Evolutionary conservation across 352 stramenopile genomes (phyloP).

Genomic region (Phytophthora syringae): DNA sequence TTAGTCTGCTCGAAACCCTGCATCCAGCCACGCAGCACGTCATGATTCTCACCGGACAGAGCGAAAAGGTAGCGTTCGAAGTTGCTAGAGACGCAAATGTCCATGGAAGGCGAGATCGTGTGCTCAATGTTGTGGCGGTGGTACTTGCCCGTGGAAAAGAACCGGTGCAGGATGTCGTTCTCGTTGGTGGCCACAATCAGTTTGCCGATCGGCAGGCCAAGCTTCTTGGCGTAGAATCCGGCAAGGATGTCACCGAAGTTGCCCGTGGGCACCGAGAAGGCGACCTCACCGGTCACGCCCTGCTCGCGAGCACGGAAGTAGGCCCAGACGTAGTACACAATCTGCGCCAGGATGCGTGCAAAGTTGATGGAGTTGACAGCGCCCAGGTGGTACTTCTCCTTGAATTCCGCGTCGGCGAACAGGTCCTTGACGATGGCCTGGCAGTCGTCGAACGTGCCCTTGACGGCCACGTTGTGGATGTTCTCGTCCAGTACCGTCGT

Average conservation of each 20-base stretch:
- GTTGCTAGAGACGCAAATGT: conserved; percentile 99
- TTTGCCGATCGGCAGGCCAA: conserved; percentile 95
- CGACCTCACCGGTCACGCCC: conserved; percentile 73
- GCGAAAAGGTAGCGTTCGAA: conserved; percentile 99
- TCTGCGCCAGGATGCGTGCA: conserved; percentile 98
- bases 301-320: conserved; percentile 92
- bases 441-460: conserved; percentile 99
- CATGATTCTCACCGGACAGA: conserved; percentile 93
- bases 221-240: conserved; percentile 96
- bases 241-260: conserved; percentile 99
- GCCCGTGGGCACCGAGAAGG: conserved; percentile 98
- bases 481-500: conserved; percentile 98
- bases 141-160: conserved; percentile 98
- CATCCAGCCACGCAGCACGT: conserved; percentile 94
- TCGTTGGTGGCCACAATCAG: conserved; percentile 99
- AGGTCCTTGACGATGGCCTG: conserved; percentile 99
- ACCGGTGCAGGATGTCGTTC: conserved; percentile 99
- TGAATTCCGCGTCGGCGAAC: conserved; percentile 95
- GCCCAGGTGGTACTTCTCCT: conserved; percentile 93
- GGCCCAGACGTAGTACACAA: conserved; percentile 99
- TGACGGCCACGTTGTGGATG: conserved; percentile 96
- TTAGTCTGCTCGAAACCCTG: conserved; percentile 94
- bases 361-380: conserved; percentile 99
- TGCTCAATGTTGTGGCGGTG: conserved; percentile 92
- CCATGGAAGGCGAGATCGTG: conserved; percentile 98